These are phyloP conservation scores for Capsella rubella DNA, from an alignment of 441 rosid species.

Conservation along the genomic window DNA sequence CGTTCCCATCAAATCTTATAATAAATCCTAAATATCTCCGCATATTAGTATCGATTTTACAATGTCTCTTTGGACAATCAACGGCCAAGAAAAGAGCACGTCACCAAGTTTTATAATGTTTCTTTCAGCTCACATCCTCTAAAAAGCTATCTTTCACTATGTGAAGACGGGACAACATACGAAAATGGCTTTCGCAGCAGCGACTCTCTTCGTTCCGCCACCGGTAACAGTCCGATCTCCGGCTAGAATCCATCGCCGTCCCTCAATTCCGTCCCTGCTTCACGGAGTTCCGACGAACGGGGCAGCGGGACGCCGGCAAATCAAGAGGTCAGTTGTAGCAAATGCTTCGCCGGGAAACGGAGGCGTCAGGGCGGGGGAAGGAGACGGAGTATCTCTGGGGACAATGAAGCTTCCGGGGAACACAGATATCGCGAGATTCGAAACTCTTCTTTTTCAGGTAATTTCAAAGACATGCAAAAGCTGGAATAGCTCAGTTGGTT, in stretches of 20 bases:
- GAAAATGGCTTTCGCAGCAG: slow-evolving; percentile 38
- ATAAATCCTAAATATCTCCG: neutral
- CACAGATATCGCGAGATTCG: slow-evolving; percentile 72
- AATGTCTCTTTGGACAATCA: neutral
- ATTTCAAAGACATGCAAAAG: slow-evolving; percentile 15
- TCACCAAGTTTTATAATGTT: slow-evolving; percentile 13
- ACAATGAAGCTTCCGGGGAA: slow-evolving; percentile 79
- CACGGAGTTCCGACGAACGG: neutral
- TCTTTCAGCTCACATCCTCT: slow-evolving; percentile 26
- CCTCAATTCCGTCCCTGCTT: neutral
- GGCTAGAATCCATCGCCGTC: slow-evolving; percentile 4
- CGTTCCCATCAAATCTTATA: neutral
- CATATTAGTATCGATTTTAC: neutral
- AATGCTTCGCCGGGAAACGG: slow-evolving; percentile 36
- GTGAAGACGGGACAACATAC: neutral
- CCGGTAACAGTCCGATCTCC: slow-evolving; percentile 19
- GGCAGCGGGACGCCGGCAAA: slow-evolving; percentile 33
- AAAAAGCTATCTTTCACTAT: slow-evolving; percentile 24
- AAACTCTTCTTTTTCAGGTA: slow-evolving; percentile 82
- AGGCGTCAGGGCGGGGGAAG: slow-evolving; percentile 39
- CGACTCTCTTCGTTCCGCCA: slow-evolving; percentile 16
- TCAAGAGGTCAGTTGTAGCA: slow-evolving; percentile 40
- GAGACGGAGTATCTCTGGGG: slow-evolving; percentile 81
- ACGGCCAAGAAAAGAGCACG: slow-evolving; percentile 32
- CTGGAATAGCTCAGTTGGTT: slow-evolving; percentile 97